Base-by-base conservation (phyloP, 495 filamentous ascomycete species). In the Margaritispora aquatica region DNA sequence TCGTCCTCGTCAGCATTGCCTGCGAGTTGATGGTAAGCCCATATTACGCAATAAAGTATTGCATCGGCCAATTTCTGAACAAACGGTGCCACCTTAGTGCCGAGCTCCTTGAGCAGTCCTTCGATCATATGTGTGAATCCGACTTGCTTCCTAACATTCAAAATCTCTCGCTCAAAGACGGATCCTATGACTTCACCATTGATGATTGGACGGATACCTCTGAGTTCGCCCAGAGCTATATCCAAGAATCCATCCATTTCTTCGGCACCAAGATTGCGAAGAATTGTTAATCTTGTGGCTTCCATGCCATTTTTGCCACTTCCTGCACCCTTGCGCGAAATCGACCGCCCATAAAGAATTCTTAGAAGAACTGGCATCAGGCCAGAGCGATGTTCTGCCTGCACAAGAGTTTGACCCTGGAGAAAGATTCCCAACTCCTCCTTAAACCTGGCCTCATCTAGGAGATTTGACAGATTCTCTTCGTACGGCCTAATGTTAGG, bases 91-190 rank as follows among this genome's bases (percentile, higher is more conserved):
- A 95, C 80, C 21, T 81, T 84, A 17, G 75, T 83, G 46, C 90
- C 89, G 23, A 97, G 79, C 27, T 91, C 88, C 23, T 86, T 85
- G 60, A 96, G 83, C 67, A 97, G 81, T n/a, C 90, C 85, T 54
- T 92, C 86, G 46, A 94, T 77, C 89, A 97, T 93, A 67, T 92
- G 92, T 44, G 96, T 69, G 62, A 96, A 75, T 70, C 94, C 94
- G 54, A 91, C 75, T 66, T 96, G 93, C 72, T 91, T 92, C 60
- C 92, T 82, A 17, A 77, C 73, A 22, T 78, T 82, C 2, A 89
- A 66, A 1, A 83, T 51, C 48, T 87, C 83, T 15, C 71, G 66
- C 1, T 73, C 64, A 51, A 92, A 77, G 0, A 74, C 58, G 19
- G 73, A 64, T 27, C 79, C 70, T 24, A 87, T 75, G 0, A 81